Evolutionary conservation across 2,329 filamentous ascomycete genomes (phyloP), one percentile per base, ranked within the genome.

Genomic region (Podosphaera leucotricha): DNA sequence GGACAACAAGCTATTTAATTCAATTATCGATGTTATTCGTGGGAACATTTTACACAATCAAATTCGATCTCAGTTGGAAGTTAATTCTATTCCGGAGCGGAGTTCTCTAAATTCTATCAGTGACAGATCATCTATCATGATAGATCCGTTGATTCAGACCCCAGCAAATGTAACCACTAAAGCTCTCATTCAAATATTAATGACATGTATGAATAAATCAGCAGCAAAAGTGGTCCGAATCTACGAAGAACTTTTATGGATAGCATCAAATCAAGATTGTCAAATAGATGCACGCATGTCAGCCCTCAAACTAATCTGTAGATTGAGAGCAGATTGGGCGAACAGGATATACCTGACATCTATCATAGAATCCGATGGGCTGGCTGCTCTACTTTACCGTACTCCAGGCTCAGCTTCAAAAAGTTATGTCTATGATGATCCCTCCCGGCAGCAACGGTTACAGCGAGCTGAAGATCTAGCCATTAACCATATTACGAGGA

Each of bases 291-390:
- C 80, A 43, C 76, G 81, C 6, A 63, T 90, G 21, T 77, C 75
- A 11, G 76, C 78, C 2, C 72, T 86, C 66, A 84, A 82, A 54
- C 62, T 87, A 38, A 64, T 94, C 2, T 87, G 92, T 57, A 75
- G 86, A 38, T 64, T 94, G 24, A 73, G 86, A 46, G 83, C 84
- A 19, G 84, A 93, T 59, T 83, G 80, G 57, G 74, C 79, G 8
- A 74, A 86, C 50, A 71, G 77, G 38, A 70, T 94, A 3, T 83
- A 79, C 46, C 64, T 93, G 44, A 75, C 75, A 6, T 62, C 71
- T 28, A 70, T 73, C 24, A 73, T 78, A 1, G 83, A 92, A 56
- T 79, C 75, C 22, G 73, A 78, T 50, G 74, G 73, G 44, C 64
- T 93, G 20, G 82, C 85, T 22, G 69, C 74, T 15, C 69, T 77